Evolutionary conservation across 164 flowering plant genomes (phyloP), one percentile per base, ranked within the genome.

Genomic region (Vitis riparia): DNA sequence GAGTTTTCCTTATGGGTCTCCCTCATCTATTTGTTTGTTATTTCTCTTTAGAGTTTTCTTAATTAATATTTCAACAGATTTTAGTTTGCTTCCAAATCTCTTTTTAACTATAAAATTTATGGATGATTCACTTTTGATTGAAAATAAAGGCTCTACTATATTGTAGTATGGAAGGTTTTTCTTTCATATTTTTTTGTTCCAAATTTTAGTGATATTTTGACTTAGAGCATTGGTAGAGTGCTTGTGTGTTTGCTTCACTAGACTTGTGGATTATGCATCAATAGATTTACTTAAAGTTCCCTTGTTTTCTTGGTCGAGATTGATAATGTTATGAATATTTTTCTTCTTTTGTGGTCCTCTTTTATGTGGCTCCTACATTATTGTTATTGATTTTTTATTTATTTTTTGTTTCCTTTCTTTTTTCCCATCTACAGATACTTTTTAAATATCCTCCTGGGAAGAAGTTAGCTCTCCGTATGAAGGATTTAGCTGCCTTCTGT

Each of bases 401-500:
- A 8, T 14, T 6, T 0, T 23, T 50, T 13, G 15, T 52, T 27
- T 9, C 12, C 9, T 71, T 49, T 27, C 37, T 29, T 27, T 16
- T 30, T 14, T 59, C 14, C 65, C 8, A 23, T 48, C 10, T 27
- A 74, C 88, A 94, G 97, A 79, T 94, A 65, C 89, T 94, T 53
- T 94, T 89, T 66, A 85, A 80, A 73, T 94, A 92, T 80, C 99
- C 99, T 77, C 94, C 89, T 69, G 87, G 87, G 66, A 91, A 89
- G 88, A 86, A 75, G 77, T 67, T 91, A 73, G 75, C 87, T 47
- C 65, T 92, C 85, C 87, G 86, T 32, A 61, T 72, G 47, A 86
- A 86, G 78, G 97, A 94, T 83, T 76, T 94, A 70, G 84, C 93
- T 59, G 77, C 94, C n/a, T 94, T 94, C 69, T 91, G 97, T 82